Percentiles rank a stretch among this genome's conserved stretches.
Conservation (phyloP, 2,329 filamentous ascomycete species). For the Sclerotinia borealis region DNA sequence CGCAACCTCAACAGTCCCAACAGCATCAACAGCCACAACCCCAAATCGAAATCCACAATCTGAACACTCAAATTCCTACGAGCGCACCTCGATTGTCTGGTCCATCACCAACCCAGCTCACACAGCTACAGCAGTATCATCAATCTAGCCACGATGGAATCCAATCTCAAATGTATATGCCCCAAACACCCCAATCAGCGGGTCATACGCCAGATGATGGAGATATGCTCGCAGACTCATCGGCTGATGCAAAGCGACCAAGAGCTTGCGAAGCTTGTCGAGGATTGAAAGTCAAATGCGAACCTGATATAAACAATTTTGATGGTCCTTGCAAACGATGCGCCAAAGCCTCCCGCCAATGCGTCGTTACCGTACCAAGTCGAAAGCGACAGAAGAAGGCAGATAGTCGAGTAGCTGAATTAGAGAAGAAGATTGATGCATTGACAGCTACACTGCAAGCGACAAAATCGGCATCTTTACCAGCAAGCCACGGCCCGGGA, state of each 20-base stretch:
- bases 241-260: constrained; percentile 31
- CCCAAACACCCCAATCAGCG: constrained; percentile 26
- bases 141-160: constrained; percentile 11
- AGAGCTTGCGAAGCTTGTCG: constrained; percentile 40
- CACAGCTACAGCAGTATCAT: constrained; percentile 13
- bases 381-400: constrained; percentile 41
- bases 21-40: constrained; percentile 6
- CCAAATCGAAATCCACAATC: neutral
- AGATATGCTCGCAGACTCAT: constrained; percentile 17
- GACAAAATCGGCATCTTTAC: constrained; percentile 21
- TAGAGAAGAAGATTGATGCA: constrained; percentile 39
- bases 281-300: constrained; percentile 38
- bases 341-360: constrained; percentile 35
- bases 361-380: constrained; percentile 36
- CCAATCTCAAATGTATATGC: constrained; percentile 16
- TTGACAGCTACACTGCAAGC: constrained; percentile 36
- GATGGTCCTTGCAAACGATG: constrained; percentile 37
- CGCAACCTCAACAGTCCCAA: constrained; percentile 1
- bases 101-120: constrained; percentile 6
- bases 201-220: constrained; percentile 19
- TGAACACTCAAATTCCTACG: constrained; percentile 6
- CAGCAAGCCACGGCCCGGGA: constrained; percentile 11
- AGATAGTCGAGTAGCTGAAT: constrained; percentile 39
- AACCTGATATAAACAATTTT: constrained; percentile 32
- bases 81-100: constrained; percentile 8